phyloP scores from a whole-genome alignment of 164 flowering plant genomes.

The Aristolochia californica region DNA sequence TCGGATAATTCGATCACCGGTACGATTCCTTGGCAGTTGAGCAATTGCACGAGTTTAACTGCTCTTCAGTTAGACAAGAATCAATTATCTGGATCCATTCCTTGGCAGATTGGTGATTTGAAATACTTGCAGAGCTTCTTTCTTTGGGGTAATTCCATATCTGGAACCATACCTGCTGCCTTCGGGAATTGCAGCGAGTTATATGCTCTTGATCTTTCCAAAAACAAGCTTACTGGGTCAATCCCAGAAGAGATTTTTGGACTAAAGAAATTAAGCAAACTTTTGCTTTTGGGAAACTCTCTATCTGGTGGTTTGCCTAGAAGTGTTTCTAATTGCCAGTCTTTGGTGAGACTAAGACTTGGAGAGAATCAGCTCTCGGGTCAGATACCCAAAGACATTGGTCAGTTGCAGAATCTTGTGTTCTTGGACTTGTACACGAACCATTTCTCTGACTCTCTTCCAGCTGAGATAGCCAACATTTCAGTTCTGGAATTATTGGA shows the following conservation, averaged over 20 bases:
- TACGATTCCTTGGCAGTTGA: slow-evolving; percentile 57
- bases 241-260: slow-evolving; percentile 86
- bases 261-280: slow-evolving; percentile 82
- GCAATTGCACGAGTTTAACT: slow-evolving; percentile 72
- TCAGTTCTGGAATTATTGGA: slow-evolving; percentile 82
- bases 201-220: slow-evolving; percentile 77
- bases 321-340: slow-evolving; percentile 59
- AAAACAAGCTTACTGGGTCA: slow-evolving; percentile 69
- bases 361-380: slow-evolving; percentile 94
- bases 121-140: slow-evolving; percentile 71
- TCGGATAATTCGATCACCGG: slow-evolving; percentile 76
- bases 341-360: slow-evolving; percentile 78
- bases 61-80: slow-evolving; percentile 89
- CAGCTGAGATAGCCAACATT: slow-evolving; percentile 65
- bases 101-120: slow-evolving; percentile 68
- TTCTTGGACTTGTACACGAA: slow-evolving; percentile 90
- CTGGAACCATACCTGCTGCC: slow-evolving; percentile 73
- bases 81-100: slow-evolving; percentile 65
- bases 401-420: slow-evolving; percentile 75
- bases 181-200: slow-evolving; percentile 80
- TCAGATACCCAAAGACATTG: slow-evolving; percentile 73
- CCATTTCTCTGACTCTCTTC: slow-evolving; percentile 66
- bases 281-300: slow-evolving; percentile 72
- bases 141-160: slow-evolving; percentile 82
- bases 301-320: slow-evolving; percentile 55